Evolutionary conservation across 345 rosid species (phyloP), one percentile per base, ranked within the genome.

Genomic region (Brassica rapa): DNA sequence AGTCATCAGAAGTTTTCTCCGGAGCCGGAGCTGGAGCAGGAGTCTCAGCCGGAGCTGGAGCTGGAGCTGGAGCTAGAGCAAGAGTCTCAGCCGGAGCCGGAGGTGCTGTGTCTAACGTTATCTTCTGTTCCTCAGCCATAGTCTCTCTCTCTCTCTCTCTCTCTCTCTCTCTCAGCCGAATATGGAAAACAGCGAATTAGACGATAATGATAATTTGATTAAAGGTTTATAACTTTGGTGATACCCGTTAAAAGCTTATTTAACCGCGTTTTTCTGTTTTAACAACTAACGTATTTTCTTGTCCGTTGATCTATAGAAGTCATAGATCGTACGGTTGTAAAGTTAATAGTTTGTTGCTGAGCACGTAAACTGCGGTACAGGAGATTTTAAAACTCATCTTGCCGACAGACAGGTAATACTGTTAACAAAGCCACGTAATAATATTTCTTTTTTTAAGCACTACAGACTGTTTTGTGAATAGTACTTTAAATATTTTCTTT

Each of bases 331-430:
- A 72, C 68, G 71, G 80, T 3, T 27, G 0, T 51, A 0, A 8
- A 23, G 1, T 1, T 0, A 59, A 3, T 30, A 75, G 68, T 60
- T 1, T 0, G 71, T 85, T 84, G 82, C 72, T 0, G 25, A 0
- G 10, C 4, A 30, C 33, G 33, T 19, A 1, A 8, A 5, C 64
- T 29, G 70, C 67, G 74, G 33, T n/a, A 16, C 51, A 39, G 24
- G 27, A 2, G 80, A 65, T 41, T 6, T 23, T 19, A 11, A 10
- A 16, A 62, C 71, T 61, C 61, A 14, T 24, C 66, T 7, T 73
- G 84, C 87, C 87, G 90, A 88, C 92, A 76, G 21, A 62, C 75
- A 56, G 51, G 85, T 82, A 82, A 83, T 35, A 51, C 74, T 71
- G 79, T 78, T 70, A 53, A 1, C 4, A 24, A 57, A 23, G 82